phyloP scores from a whole-genome alignment of 2,329 filamentous ascomycete genomes.

The Talaromyces sp. region DNA sequence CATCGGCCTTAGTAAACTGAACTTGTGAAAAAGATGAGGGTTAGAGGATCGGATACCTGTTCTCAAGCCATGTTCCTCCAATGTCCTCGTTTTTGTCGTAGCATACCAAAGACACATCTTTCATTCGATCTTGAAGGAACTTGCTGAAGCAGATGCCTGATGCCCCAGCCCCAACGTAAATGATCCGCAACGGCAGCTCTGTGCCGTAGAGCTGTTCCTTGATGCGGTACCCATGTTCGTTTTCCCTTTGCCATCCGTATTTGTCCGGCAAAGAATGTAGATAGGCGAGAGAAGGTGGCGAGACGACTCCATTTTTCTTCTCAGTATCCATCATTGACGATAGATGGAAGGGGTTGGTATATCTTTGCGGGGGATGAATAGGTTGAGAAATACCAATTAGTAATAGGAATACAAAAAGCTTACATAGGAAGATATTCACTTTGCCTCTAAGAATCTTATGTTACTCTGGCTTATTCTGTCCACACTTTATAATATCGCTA shows the following conservation, averaged over 20 bases:
- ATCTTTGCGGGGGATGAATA: too few species aligned
- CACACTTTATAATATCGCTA: background rate
- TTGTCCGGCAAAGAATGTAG: background rate
- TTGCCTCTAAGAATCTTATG: background rate
- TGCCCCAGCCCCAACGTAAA: constrained; percentile 14
- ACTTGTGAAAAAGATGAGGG: background rate
- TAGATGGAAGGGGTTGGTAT: background rate
- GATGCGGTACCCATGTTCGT: constrained; percentile 13
- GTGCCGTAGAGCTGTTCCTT: constrained; percentile 8
- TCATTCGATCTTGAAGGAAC: background rate
- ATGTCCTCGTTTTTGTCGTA: constrained; percentile 2
- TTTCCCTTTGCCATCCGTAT: constrained; percentile 9
- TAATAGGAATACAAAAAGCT: background rate
- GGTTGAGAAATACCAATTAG: background rate
- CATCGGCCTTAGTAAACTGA: background rate
- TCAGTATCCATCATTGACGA: background rate
- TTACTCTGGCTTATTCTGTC: background rate
- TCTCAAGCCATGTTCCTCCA: constrained; percentile 9
- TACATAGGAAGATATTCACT: background rate
- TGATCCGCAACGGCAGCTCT: constrained; percentile 8
- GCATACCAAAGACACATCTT: background rate
- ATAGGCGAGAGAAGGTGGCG: background rate
- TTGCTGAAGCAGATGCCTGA: constrained; percentile 8
- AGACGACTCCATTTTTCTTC: background rate
- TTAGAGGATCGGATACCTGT: background rate